Evolutionary conservation across 805 yeast genomes (phyloP), one percentile per base, ranked within the genome.

Genomic region (Lachancea nothofagi): DNA sequence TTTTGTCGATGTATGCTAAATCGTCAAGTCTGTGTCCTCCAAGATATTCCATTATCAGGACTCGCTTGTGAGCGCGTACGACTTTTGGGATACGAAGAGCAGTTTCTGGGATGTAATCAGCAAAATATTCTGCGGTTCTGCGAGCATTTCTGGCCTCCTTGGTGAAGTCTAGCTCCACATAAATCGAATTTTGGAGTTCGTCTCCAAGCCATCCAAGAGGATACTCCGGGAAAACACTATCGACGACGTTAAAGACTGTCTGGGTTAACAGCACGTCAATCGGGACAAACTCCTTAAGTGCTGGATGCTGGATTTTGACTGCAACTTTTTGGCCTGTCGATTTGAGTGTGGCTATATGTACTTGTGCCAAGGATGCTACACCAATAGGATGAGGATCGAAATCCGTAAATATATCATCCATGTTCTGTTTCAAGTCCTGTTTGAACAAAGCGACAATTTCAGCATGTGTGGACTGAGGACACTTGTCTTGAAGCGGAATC

Each of bases 131-230:
- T 8, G 72, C 72, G 0, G 97, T 87, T n/a, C 65, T 68, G 20
- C 61, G 59, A 1, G 97, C 86, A 61, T 93, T 90, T 40, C 66
- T 63, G 2, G 96, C 96, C 59, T 93, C 99, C 49, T 80, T 79
- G 9, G 74, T 71, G 64, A 93, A 93, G 64, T 93, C 87, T 34
- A 93, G 69, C 61, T 93, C 99, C n/a, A 84, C 88, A 55, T 71
- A 88, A 38, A 93, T 88, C 1, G 96, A 85, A 24, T 70, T 71
- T 53, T 84, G 86, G 60, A 93, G 69, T 62, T 93, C 98, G 43
- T 93, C 96, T 10, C 95, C 86, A n/a, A 93, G 70, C 98, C 98
- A 93, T 3, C 81, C 77, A 49, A 94, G 64, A 0, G 97, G 95
- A 55, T 90, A 93, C 42, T 93, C 93, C 0, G 98, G 97, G 57